These are phyloP conservation scores for Alternaria tenuissima DNA, from an alignment of 2,329 filamentous ascomycete genomes.

Conservation along the genomic window DNA sequence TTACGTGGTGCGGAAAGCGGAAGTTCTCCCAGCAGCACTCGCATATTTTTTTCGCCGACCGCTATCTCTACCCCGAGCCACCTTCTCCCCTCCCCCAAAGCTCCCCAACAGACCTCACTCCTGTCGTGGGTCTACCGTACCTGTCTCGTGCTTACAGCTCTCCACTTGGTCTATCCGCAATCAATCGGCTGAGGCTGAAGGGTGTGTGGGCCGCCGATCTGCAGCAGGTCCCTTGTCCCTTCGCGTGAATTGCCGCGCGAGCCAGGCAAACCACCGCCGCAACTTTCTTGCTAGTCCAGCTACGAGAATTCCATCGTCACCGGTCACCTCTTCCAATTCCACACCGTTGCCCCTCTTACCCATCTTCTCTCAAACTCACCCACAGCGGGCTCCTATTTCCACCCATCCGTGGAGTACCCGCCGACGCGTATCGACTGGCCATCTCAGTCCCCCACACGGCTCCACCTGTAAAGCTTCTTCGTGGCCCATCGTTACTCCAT, in stretches of 20 bases:
- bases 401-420: conserved; percentile 30
- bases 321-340: conserved; percentile 26
- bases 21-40: conserved; percentile 25
- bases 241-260: conserved; percentile 42
- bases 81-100: conserved; percentile 27
- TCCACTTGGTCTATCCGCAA: conserved; percentile 48
- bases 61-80: conserved; percentile 25
- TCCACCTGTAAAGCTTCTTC: conserved; percentile 44
- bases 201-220: conserved; percentile 46
- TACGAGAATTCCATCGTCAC: conserved; percentile 23
- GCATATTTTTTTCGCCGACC: conserved; percentile 39
- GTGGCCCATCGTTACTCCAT: conserved; percentile 39
- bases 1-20: conserved; percentile 36
- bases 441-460: conserved; percentile 44
- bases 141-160: conserved; percentile 43
- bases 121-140: conserved; percentile 40
- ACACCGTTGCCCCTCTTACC: conserved; percentile 19
- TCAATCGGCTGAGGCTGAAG: conserved; percentile 49
- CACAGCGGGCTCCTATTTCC: conserved; percentile 31
- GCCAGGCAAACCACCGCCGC: conserved; percentile 39
- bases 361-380: conserved; percentile 19
- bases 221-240: conserved; percentile 46
- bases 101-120: conserved; percentile 23
- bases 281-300: conserved; percentile 22
- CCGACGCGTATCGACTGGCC: conserved; percentile 35